Conservation (phyloP, 192 early-diverging fungal genomes). For the Coemansia sp. region DNA sequence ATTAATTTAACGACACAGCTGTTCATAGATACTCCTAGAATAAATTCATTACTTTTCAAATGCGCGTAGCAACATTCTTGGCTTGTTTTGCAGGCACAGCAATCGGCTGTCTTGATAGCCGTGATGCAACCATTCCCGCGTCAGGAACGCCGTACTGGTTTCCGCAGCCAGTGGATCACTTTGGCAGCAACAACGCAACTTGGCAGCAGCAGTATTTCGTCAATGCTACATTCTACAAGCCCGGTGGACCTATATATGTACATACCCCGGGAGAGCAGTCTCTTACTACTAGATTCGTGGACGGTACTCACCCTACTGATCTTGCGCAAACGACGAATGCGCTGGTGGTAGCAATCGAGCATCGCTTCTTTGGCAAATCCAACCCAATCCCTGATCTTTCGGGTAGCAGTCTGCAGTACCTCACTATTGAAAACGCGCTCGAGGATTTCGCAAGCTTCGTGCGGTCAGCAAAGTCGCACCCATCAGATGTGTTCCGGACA, state of each 20-base stretch:
- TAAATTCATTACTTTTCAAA: background rate
- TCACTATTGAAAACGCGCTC: slow-evolving; percentile 35
- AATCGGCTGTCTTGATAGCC: too few species aligned
- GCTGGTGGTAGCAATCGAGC: slow-evolving; percentile 57
- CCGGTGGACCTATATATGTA: slow-evolving; percentile 39
- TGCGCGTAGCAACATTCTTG: background rate
- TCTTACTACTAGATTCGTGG: slow-evolving; percentile 14
- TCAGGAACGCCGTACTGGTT: slow-evolving; percentile 26
- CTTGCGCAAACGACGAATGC: slow-evolving; percentile 55
- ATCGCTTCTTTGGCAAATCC: slow-evolving; percentile 59
- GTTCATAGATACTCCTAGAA: background rate
- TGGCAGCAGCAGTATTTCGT: slow-evolving; percentile 45
- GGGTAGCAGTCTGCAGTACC: slow-evolving; percentile 24
- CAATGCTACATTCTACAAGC: slow-evolving; percentile 37
- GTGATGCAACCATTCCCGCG: background rate
- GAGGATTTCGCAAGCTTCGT: slow-evolving; percentile 39
- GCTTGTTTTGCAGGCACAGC: background rate
- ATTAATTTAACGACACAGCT: background rate
- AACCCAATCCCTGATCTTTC: slow-evolving; percentile 48
- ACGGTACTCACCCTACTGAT: slow-evolving; percentile 16
- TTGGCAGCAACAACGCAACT: slow-evolving; percentile 15
- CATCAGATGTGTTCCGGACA: slow-evolving; percentile 10
- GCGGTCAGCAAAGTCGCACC: slow-evolving; percentile 10
- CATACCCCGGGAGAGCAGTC: slow-evolving; percentile 34
- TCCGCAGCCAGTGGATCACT: slow-evolving; percentile 41